A percentile compares a stretch with the other conserved stretches of the same genome.
Conservation (phyloP, 176 grass and related monocot genomes). For the Oryza rufipogon region DNA sequence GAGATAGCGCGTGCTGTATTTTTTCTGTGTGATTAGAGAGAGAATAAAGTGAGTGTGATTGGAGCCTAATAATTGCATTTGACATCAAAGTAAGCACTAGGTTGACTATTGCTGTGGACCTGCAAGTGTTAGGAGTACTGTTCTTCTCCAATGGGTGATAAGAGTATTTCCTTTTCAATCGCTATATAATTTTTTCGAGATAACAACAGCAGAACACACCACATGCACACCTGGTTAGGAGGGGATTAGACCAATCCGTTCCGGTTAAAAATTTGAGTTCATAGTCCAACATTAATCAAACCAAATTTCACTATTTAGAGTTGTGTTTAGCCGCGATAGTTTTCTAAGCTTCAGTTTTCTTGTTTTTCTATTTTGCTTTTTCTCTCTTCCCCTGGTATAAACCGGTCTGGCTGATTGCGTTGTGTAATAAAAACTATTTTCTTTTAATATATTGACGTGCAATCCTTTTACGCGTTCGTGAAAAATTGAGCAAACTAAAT, state of each 20-base stretch:
- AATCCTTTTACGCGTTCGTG: too few relatives aligned
- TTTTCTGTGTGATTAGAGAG: not conserved
- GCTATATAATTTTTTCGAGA: not conserved
- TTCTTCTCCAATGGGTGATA: not conserved
- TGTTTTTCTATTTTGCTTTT: too few relatives aligned
- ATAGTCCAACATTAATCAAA: not conserved
- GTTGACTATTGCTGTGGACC: slow-evolving; percentile 7
- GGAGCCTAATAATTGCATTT: not conserved
- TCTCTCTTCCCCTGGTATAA: too few relatives aligned
- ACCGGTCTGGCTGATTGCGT: too few relatives aligned
- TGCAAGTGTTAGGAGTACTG: not conserved
- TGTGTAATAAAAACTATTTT: too few relatives aligned
- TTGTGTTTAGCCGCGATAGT: too few relatives aligned
- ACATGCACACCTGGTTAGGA: not conserved
- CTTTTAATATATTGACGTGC: too few relatives aligned
- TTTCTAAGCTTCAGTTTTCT: too few relatives aligned
- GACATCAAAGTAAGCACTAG: not conserved
- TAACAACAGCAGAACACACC: not conserved
- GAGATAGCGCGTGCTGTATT: not conserved
- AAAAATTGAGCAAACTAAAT: too few relatives aligned
- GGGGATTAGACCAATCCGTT: not conserved
- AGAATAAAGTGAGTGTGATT: not conserved
- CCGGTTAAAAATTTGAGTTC: not conserved
- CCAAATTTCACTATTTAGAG: too few relatives aligned
- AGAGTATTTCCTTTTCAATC: not conserved